A percentile compares a stretch with the other conserved stretches of the same genome.
phyloP scores from a whole-genome alignment of 208 protist species.

The Crithidia expoeki region DNA sequence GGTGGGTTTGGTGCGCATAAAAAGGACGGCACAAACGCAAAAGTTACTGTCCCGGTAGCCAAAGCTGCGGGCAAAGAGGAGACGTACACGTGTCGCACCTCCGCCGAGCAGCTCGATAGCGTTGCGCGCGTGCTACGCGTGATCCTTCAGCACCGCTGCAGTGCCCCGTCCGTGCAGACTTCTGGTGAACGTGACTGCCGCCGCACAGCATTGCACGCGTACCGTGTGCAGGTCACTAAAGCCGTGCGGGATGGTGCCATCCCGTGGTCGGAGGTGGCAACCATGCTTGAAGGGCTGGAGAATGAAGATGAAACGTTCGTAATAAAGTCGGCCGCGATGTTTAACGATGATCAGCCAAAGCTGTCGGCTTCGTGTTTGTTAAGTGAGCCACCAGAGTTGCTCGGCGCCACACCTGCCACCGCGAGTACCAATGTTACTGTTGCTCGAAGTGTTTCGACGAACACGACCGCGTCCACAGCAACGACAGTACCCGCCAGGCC shows the following conservation, averaged over 20 bases:
- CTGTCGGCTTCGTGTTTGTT: conserved; percentile 12
- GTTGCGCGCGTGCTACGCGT: conserved; percentile 28
- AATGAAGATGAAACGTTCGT: neutral
- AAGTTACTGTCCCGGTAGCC: neutral
- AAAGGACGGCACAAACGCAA: conserved; percentile 10
- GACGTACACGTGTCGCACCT: conserved; percentile 22
- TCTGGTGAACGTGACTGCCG: neutral
- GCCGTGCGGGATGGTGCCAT: conserved; percentile 27
- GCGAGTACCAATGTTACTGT: neutral
- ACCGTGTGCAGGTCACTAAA: conserved; percentile 22
- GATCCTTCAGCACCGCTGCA: neutral
- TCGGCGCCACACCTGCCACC: neutral
- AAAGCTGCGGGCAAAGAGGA: conserved; percentile 20
- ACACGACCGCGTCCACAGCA: neutral
- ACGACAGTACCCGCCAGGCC: too few relatives aligned
- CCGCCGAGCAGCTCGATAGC: conserved; percentile 32
- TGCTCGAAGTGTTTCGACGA: neutral
- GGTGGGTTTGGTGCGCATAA: neutral
- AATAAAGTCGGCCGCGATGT: neutral
- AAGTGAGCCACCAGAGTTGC: neutral
- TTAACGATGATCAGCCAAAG: neutral
- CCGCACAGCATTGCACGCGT: neutral
- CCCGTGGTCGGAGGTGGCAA: conserved; percentile 15
- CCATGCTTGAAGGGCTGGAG: neutral
- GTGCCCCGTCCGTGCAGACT: neutral